Percentiles rank a stretch among this genome's conserved stretches.
Conservation (phyloP, 2,329 filamentous ascomycete genomes). For the Acarospora socialis region DNA sequence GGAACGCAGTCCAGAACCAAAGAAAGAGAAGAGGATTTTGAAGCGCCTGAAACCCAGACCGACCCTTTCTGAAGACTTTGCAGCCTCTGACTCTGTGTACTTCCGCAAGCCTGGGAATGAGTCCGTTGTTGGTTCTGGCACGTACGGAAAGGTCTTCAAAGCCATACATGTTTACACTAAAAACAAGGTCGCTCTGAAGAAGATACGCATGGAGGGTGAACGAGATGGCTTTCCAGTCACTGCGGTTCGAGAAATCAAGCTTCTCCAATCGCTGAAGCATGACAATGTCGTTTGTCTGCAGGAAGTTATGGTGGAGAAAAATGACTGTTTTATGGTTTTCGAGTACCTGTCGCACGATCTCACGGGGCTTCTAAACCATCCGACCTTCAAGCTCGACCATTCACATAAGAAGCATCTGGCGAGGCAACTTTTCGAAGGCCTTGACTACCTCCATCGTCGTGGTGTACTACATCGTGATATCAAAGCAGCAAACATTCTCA, state of each 20-base stretch:
- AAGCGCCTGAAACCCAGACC: slow-evolving; percentile 59
- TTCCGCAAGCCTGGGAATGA: slow-evolving; percentile 94
- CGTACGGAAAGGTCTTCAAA: slow-evolving; percentile 92
- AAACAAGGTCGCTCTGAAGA: slow-evolving; percentile 69
- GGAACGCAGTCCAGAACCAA: slow-evolving; percentile 35
- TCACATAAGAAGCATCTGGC: slow-evolving; percentile 88
- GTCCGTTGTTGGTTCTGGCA: slow-evolving; percentile 88
- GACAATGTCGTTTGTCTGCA: slow-evolving; percentile 68
- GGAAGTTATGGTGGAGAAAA: slow-evolving; percentile 96
- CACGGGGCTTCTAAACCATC: slow-evolving; percentile 88
- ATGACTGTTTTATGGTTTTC: slow-evolving; percentile 99
- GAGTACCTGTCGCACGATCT: slow-evolving; percentile 95
- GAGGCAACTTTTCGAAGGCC: slow-evolving; percentile 80
- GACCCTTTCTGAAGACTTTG: slow-evolving; percentile 55
- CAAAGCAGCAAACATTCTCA: slow-evolving; percentile 93
- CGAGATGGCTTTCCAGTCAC: slow-evolving; percentile 83
- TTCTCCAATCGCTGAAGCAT: slow-evolving; percentile 75
- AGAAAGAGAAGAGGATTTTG: slow-evolving; percentile 48
- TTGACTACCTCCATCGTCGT: slow-evolving; percentile 83
- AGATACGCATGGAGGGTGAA: slow-evolving; percentile 88
- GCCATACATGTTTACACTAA: slow-evolving; percentile 86
- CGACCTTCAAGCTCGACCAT: slow-evolving; percentile 69
- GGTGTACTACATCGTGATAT: slow-evolving; percentile 97
- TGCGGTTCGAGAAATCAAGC: slow-evolving; percentile 78
- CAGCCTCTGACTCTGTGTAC: slow-evolving; percentile 75